Evolutionary conservation across 1,284 basidiomycete species (phyloP).

Genomic region (Trametes polyzona): DNA sequence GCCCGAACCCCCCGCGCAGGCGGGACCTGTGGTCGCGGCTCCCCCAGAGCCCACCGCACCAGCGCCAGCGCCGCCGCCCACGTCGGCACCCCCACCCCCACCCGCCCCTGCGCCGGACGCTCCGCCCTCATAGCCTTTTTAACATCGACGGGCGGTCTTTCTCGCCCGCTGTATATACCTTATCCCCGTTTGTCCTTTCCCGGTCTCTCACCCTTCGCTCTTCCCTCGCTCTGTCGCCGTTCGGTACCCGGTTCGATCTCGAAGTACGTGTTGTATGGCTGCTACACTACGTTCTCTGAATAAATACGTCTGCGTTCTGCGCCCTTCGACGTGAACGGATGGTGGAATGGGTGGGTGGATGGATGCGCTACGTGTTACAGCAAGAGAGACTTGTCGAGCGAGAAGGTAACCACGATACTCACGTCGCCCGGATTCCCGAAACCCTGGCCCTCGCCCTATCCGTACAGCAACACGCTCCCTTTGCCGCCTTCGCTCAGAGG

Average conservation of each 20-base stretch:
- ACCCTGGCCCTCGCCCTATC: not conserved
- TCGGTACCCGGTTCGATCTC: not conserved
- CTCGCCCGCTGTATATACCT: conserved; percentile 1
- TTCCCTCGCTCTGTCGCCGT: not conserved
- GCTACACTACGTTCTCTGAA: conserved; percentile 21
- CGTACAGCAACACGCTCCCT: conserved; percentile 1
- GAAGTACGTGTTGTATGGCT: conserved; percentile 12
- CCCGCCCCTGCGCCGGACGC: not conserved
- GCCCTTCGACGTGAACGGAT: not conserved
- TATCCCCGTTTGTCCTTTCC: too few species aligned
- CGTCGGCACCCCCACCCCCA: not conserved
- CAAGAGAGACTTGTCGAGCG: not conserved
- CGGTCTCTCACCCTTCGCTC: not conserved
- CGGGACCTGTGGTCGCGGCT: not conserved
- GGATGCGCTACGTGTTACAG: conserved; percentile 1
- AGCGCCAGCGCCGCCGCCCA: not conserved
- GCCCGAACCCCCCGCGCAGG: not conserved
- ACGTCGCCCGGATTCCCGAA: not conserved
- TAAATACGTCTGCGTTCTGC: conserved; percentile 10
- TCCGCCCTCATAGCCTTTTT: not conserved
- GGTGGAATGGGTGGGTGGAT: not conserved
- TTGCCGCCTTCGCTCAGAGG: not conserved
- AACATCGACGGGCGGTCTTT: too few species aligned
- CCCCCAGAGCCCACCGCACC: not conserved
- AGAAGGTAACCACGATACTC: not conserved